Evolutionary conservation across 2,329 filamentous ascomycete genomes (phyloP).

Genomic region (Byssoonygena ceratinophila): DNA sequence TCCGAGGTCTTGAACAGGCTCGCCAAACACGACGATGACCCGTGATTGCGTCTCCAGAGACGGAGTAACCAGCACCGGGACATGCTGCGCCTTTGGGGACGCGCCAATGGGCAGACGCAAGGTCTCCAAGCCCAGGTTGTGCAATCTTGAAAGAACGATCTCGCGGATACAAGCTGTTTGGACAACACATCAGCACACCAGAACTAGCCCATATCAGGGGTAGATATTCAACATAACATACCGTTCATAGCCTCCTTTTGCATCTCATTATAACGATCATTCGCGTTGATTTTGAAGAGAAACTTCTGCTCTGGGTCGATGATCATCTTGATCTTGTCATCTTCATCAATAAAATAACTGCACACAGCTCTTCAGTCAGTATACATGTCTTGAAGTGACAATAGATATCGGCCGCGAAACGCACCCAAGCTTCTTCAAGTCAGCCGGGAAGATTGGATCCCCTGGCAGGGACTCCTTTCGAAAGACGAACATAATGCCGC

Average conservation of each 20-base stretch:
- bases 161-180: slow-evolving; percentile 50
- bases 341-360: slow-evolving; percentile 68
- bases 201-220: not conserved
- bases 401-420: not conserved
- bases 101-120: slow-evolving; percentile 52
- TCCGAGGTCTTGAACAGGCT: slow-evolving; percentile 60
- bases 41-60: slow-evolving; percentile 49
- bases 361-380: not conserved
- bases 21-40: slow-evolving; percentile 64
- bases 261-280: slow-evolving; percentile 64
- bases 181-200: not conserved
- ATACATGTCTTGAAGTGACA: not conserved
- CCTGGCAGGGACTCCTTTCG: slow-evolving; percentile 56
- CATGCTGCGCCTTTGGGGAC: slow-evolving; percentile 43
- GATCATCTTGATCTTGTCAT: slow-evolving; percentile 64
- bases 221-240: slow-evolving; percentile 29
- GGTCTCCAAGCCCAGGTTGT: slow-evolving; percentile 48
- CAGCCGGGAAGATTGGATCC: slow-evolving; percentile 55
- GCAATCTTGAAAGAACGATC: slow-evolving; percentile 54
- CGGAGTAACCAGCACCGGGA: slow-evolving; percentile 57
- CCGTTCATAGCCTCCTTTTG: slow-evolving; percentile 66
- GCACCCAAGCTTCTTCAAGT: slow-evolving; percentile 64
- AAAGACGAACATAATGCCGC: slow-evolving; percentile 60
- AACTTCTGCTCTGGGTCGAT: slow-evolving; percentile 58
- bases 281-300: slow-evolving; percentile 62